Base-by-base conservation (phyloP, 1,284 basidiomycete genomes). In the Sporisorium reilianum region DNA sequence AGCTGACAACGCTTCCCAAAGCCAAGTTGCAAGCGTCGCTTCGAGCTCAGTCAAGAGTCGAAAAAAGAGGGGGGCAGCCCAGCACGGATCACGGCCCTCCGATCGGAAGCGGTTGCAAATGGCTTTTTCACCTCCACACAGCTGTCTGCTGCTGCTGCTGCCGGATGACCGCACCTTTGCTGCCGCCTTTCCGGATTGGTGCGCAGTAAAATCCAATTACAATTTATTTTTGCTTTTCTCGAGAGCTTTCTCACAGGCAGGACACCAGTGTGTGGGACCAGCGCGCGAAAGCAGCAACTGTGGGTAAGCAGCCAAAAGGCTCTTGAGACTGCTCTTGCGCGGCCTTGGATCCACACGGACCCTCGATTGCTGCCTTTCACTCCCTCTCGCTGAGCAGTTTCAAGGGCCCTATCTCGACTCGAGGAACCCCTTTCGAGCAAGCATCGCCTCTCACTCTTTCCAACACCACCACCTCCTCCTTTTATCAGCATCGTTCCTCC, bases 121-220 rank as follows among this genome's bases (percentile, higher is more conserved):
- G 28, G 26, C 20, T 14, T 38, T 22, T 18, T n/a, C 40, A 23
- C 56, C 67, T 69, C 61, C 56, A 69, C 61, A 52, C 12, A 8
- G 18, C n/a, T 25, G 22, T 36, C 12, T 14, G 50, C 50, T 40
- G 23, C 23, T 25, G 23, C 22, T 10, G 26, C 46, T 64, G 67
- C 40, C 30, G 52, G 67, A 70, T 70, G 67, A 70, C 61, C 57
- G 62, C 67, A 70, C 56, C 41, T 41, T n/a, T n/a, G n/a, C n/a
- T n/a, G n/a, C 42, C 25, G 36, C 34, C 34, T 53, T 52, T 60
- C 61, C 61, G 67, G 49, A 69, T 69, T 53, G 45, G 58, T 48
- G 25, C 41, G 2, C 34, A 48, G 23, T 41, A 42, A 49, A 49
- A 32, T 48, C 42, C 32, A 58, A 48, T n/a, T 34, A n/a, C n/a